Evolutionary conservation across 2,329 filamentous ascomycete genomes (phyloP), one percentile per base, ranked within the genome.

Genomic region (Stachybotrys elegans): DNA sequence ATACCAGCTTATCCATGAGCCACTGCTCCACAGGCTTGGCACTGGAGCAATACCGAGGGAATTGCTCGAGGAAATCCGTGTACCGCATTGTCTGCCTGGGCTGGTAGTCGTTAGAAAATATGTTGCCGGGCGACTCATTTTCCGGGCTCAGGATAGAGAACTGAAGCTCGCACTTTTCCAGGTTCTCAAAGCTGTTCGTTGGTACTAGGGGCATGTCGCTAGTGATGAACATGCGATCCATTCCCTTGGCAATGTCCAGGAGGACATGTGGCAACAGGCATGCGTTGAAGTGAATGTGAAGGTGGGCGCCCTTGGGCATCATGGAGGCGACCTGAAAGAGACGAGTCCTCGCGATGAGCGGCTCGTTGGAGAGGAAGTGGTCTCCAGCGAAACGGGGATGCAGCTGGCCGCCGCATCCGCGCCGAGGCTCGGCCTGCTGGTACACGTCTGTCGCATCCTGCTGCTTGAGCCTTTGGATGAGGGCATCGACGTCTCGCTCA

Each of bases 281-380:
- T n/a, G 85, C 76, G 58, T 89, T 90, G 70, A 87, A 89, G 60
- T 90, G 86, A 20, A 88, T 76, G 60, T 90, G 86, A 20, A 89
- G 68, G 57, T 89, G 82, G 1, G 76, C 76, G 3, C 84, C 86
- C 61, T 90, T 90, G 34, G 86, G 86, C 69, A 86, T 76, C 45
- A 61, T 57, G 23, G 66, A 67, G 6, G 81, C 76, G 21, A 84
- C 72, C 22, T 68, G 52, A 52, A 81, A 79, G 13, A 89, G 56
- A 35, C 67, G 61, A 8, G 84, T 86, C 38, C 70, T 42, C 29
- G 73, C 61, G 51, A 84, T 78, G 32, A 78, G 60, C 43, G 72
- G 60, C 36, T 69, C 59, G 52, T 81, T 81, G 42, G 72, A 70
- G 20, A 83, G 62, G 55, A 80, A 84, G 57, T 82, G 79, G 52